A percentile compares a stretch with the other conserved stretches of the same genome.
phyloP scores from a whole-genome alignment of 352 stramenopile genomes.

The Phytophthora hybrid region DNA sequence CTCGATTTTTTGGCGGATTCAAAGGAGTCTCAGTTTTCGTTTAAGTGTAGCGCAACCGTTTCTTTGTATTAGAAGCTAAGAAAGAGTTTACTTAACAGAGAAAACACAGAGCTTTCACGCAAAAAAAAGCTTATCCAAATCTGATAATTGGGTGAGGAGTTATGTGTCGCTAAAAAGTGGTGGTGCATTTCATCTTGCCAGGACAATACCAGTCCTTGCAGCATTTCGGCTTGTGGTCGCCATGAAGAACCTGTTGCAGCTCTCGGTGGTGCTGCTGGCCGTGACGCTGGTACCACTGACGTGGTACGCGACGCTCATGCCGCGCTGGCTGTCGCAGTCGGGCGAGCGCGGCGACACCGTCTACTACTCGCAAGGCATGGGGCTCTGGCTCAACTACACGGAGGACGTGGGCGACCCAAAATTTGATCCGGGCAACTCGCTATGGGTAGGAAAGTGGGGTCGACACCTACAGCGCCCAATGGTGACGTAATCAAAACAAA shows the following conservation, averaged over 20 bases:
- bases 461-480: slow-evolving; percentile 69
- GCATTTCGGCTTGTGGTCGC: background rate
- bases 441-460: slow-evolving; percentile 76
- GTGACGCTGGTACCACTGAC: slow-evolving; percentile 52
- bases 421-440: slow-evolving; percentile 81
- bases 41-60: too few species aligned
- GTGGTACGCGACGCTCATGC: slow-evolving; percentile 80
- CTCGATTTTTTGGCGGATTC: too few species aligned
- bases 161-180: too few species aligned
- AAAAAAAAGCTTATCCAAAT: too few species aligned
- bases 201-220: too few species aligned
- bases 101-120: too few species aligned
- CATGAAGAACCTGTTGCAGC: slow-evolving; percentile 44
- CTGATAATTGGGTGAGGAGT: too few species aligned
- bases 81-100: too few species aligned
- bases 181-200: too few species aligned
- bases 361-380: slow-evolving; percentile 85
- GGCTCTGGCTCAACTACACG: slow-evolving; percentile 86
- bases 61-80: too few species aligned
- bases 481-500: slow-evolving; percentile 31
- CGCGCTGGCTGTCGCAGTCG: slow-evolving; percentile 72
- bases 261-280: slow-evolving; percentile 64
- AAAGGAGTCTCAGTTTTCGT: too few species aligned
- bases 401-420: slow-evolving; percentile 69
- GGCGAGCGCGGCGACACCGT: slow-evolving; percentile 52